phyloP scores from a whole-genome alignment of 208 protist species.

The Zelonia costaricensis region DNA sequence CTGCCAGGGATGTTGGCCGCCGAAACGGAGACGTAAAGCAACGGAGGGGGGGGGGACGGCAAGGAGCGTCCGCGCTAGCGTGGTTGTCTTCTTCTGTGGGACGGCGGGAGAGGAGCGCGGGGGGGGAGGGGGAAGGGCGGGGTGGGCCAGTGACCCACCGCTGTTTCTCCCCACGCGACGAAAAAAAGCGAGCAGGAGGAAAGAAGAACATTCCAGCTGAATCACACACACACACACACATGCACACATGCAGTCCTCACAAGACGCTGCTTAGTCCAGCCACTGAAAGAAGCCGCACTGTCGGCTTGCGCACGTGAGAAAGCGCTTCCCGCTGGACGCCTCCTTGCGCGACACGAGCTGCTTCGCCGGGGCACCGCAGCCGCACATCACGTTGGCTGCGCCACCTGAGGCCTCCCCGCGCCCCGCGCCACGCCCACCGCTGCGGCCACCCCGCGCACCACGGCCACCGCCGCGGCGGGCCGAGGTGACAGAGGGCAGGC shows the following conservation, averaged over 20 bases:
- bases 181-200: too few relatives aligned
- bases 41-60: too few relatives aligned
- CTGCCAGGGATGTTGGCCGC: too few relatives aligned
- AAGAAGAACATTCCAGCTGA: too few relatives aligned
- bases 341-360: constrained; percentile 79
- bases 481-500: constrained; percentile 42
- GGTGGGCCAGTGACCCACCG: too few relatives aligned
- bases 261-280: constrained; percentile 40
- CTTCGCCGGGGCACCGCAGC: constrained; percentile 63
- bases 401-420: not conserved
- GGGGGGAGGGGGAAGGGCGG: too few relatives aligned
- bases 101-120: too few relatives aligned
- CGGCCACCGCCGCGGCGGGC: constrained; percentile 6
- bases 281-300: constrained; percentile 86
- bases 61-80: too few relatives aligned
- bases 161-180: too few relatives aligned
- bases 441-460: constrained; percentile 18
- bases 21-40: too few relatives aligned
- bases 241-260: not conserved
- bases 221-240: not conserved
- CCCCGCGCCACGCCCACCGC: constrained; percentile 9
- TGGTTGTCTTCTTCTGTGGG: too few relatives aligned
- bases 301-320: constrained; percentile 67
- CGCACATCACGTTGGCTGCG: constrained; percentile 36
- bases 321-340: constrained; percentile 61